Conservation (phyloP, 2,329 filamentous ascomycete species). For the Verticillium nonalfalfae region DNA sequence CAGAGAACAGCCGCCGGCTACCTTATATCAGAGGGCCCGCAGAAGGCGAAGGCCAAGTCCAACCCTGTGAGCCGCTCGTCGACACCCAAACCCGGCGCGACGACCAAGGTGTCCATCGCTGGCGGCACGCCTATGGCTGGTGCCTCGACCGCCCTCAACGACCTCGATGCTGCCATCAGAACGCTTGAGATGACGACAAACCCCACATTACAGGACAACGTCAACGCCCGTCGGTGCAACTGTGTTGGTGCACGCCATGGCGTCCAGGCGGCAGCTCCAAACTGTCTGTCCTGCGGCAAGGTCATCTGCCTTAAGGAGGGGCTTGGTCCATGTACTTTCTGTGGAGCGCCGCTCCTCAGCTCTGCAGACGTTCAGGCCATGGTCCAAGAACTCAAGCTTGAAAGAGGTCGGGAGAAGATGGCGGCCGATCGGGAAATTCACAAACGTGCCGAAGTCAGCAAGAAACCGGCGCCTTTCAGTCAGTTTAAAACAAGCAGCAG, state of each 20-base stretch:
- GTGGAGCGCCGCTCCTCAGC: constrained; percentile 66
- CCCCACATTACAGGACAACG: constrained; percentile 55
- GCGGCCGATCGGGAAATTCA: constrained; percentile 69
- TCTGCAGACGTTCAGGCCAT: constrained; percentile 74
- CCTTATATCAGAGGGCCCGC: constrained; percentile 69
- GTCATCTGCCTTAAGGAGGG: constrained; percentile 94
- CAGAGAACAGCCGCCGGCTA: constrained; percentile 68
- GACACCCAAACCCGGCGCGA: constrained; percentile 43
- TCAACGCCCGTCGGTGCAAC: constrained; percentile 65
- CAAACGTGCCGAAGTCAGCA: constrained; percentile 58
- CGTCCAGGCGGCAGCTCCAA: constrained; percentile 83
- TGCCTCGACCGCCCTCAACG: constrained; percentile 64
- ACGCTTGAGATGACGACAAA: constrained; percentile 90
- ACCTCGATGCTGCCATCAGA: constrained; percentile 76
- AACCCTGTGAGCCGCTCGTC: constrained; percentile 45
- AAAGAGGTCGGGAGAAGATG: constrained; percentile 83
- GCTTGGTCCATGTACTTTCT: constrained; percentile 89
- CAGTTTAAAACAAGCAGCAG: constrained; percentile 27
- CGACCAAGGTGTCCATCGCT: constrained; percentile 64
- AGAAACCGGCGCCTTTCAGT: constrained; percentile 54
- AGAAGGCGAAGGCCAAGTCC: constrained; percentile 51
- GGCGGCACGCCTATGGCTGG: constrained; percentile 80
- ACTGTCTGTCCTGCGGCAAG: constrained; percentile 88
- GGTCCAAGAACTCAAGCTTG: constrained; percentile 74
- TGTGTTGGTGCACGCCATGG: constrained; percentile 87